Conservation (phyloP, 257 asterid species). For the Solanum tacnaense region DNA sequence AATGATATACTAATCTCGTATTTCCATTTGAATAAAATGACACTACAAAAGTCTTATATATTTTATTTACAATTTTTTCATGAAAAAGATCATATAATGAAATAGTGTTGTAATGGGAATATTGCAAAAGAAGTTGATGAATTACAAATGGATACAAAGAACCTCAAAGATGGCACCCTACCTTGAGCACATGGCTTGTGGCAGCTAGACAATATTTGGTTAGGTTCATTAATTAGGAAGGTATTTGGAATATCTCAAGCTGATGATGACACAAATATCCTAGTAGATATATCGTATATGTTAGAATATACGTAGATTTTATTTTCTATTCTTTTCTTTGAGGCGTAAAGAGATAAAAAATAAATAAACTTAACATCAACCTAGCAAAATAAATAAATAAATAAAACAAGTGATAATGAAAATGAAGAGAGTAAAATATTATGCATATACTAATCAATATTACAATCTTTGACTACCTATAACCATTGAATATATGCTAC, state of each 20-base stretch:
- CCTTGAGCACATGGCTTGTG: neutral
- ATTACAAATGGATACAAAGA: neutral
- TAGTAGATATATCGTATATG: neutral
- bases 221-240: neutral
- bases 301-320: too few relatives aligned
- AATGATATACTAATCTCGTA: neutral
- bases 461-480: neutral
- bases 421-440: neutral
- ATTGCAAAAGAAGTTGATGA: neutral
- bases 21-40: neutral
- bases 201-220: neutral
- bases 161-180: neutral
- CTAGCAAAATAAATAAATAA: neutral
- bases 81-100: neutral
- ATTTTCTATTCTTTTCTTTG: too few relatives aligned
- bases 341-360: neutral
- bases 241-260: neutral
- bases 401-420: neutral
- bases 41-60: neutral
- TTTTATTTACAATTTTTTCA: neutral
- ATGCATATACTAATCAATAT: too few relatives aligned
- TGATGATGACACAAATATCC: neutral
- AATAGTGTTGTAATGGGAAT: neutral
- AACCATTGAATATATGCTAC: neutral
- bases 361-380: fast-evolving